Base-by-base conservation (phyloP, 257 asterid species). In the Solanum stenotomum region DNA sequence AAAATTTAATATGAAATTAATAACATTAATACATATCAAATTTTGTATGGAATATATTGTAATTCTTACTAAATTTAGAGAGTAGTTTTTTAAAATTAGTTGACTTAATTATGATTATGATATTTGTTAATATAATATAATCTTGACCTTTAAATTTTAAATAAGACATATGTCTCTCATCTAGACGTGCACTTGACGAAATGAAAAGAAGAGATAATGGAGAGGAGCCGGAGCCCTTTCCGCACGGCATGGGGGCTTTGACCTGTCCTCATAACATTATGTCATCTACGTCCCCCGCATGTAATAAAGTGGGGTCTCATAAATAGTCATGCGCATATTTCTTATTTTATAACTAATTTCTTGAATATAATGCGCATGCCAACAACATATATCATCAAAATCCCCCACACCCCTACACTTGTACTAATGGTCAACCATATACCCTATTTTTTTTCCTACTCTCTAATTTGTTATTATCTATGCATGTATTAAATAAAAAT, bases 251-350 rank as follows among this genome's bases (percentile, higher is more conserved):
- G 63, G 23, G 77, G 78, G 37, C 61, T 63, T 85, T 85, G 78
- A 85, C 78, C 38, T 85, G 63, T 65, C 77, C 25, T 14, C 20
- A 38, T 37, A 16, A 25, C 27, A 85, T 38, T 37, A 85, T 85
- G 87, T 85, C 87, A 90, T 87, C 65, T 91, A 91, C 90, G 91
- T 90, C 90, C 79, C 25, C 89, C 91, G 96, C 95, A 92, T 95
- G 94, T 92, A 90, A 89, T 85, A 86, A n/a, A 56, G 40, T 91
- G 94, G 93, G 83, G 86, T 93, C 93, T 87, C 71, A 61, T 33
- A 87, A 59, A 31, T 34, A 65, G 22, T 85, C 87, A 85, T 85
- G 87, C 87, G 79, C 79, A 83, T 49, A 87, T 68, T 82, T 65
- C 70, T 65, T 89, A 5, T 82, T 86, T 87, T 71, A 63, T 87